Evolutionary conservation across 495 filamentous ascomycete genomes (phyloP).

Genomic region (Penicillium manginii): DNA sequence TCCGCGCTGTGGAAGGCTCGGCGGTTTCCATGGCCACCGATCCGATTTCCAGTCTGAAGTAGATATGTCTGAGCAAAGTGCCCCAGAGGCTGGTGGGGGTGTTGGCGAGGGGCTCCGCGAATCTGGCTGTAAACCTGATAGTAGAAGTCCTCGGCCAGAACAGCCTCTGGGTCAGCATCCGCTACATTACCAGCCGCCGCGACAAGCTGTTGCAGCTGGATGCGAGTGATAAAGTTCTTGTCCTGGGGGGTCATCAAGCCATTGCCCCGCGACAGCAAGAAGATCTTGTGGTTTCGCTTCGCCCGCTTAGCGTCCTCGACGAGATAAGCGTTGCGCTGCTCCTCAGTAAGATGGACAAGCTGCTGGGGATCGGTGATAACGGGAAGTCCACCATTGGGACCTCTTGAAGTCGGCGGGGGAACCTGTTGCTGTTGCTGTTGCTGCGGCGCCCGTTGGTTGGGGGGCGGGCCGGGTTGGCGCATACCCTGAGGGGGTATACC

Average conservation of each 20-base stretch:
- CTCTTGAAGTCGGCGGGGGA: constrained; percentile 29
- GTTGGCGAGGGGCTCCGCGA: constrained; percentile 80
- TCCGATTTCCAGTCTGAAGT: constrained; percentile 83
- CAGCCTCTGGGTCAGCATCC: constrained; percentile 76
- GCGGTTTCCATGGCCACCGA: constrained; percentile 63
- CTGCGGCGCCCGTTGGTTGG: constrained; percentile 16
- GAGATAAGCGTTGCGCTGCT: constrained; percentile 75
- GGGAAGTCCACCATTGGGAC: constrained; percentile 42
- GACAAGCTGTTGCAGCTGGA: constrained; percentile 95
- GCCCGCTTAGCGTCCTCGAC: constrained; percentile 92
- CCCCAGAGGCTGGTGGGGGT: constrained; percentile 86
- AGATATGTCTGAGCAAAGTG: constrained; percentile 98
- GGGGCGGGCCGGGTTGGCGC: constrained; percentile 34
- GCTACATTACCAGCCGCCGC: constrained; percentile 85
- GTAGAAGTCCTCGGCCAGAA: constrained; percentile 92
- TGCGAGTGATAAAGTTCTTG: constrained; percentile 98
- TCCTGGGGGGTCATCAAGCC: constrained; percentile 98
- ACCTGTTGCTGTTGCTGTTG: constrained; percentile 36
- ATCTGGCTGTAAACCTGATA: constrained; percentile 97
- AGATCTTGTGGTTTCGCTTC: constrained; percentile 98
- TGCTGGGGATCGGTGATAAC: constrained; percentile 73
- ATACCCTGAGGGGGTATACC: constrained; percentile 35
- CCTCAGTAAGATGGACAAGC: constrained; percentile 74
- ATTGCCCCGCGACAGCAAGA: constrained; percentile 88
- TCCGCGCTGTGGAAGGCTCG: constrained; percentile 78